Percentiles rank a stretch among this genome's conserved stretches.
phyloP scores from a whole-genome alignment of 1,284 basidiomycete species.

The Boletellus dicymbophilus region DNA sequence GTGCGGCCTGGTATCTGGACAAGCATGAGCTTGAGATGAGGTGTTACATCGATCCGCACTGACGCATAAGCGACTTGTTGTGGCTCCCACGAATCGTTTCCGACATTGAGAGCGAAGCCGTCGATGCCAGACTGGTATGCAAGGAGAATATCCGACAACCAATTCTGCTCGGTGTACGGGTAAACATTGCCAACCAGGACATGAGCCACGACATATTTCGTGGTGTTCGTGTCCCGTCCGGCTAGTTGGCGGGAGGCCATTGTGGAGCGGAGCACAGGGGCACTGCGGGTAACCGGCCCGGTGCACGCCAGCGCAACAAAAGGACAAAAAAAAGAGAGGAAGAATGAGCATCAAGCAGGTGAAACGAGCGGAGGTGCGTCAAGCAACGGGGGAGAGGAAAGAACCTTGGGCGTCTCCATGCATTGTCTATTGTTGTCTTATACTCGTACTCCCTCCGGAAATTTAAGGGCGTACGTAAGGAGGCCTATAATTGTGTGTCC shows the following conservation, averaged over 20 bases:
- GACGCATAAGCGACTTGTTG: conserved; percentile 67
- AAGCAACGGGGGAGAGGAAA: no score
- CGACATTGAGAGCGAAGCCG: conserved; percentile 69
- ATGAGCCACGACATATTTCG: conserved; percentile 64
- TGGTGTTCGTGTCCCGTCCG: conserved; percentile 19
- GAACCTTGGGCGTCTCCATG: no score
- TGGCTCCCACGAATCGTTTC: conserved; percentile 67
- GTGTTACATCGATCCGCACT: conserved; percentile 27
- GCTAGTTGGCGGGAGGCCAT: conserved; percentile 5
- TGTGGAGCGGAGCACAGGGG: conserved; percentile 3
- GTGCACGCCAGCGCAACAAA: no score
- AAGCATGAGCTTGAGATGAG: conserved; percentile 3
- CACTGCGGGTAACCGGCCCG: no score
- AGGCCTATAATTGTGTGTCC: no score
- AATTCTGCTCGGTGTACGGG: conserved; percentile 60
- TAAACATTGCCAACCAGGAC: conserved; percentile 71
- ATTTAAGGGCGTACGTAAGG: no score
- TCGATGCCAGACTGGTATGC: conserved; percentile 65
- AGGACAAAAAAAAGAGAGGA: conserved; percentile 12
- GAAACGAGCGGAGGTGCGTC: conserved; percentile 29
- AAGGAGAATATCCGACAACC: conserved; percentile 56
- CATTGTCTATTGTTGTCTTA: no score
- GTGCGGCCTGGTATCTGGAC: conserved; percentile 51
- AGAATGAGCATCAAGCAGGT: conserved; percentile 14
- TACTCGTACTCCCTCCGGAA: no score